Base-by-base conservation (phyloP, 2,329 filamentous ascomycete species). In the Pyricularia grisea region DNA sequence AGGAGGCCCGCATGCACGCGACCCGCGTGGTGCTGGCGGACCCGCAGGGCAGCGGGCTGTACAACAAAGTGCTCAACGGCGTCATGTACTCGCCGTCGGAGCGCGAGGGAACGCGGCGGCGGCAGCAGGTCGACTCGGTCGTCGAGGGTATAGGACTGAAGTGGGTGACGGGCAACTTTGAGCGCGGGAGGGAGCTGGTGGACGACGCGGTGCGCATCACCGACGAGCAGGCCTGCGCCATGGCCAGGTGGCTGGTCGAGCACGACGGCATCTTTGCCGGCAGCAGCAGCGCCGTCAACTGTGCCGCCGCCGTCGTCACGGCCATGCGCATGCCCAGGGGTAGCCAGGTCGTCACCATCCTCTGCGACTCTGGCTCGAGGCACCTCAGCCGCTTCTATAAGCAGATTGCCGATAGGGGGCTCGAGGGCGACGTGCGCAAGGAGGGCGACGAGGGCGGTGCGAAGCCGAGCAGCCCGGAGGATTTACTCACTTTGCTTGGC, bases 101-200 rank as follows among this genome's bases (percentile, higher is more conserved):
- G 80, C 87, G 86, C 72, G 95, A 99, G 82, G 95, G 95, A 4
- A 98, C 94, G 14, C 85, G 95, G 17, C 86, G 96, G 66, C 85
- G 95, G 70, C 89, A 92, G 74, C 96, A 99, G 79, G 93, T 99
- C 68, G 96, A 99, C 81, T 94, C 91, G 4, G 92, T 99, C 72
- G 93, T 99, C 31, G 96, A 99, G 80, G 95, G 95, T 1, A 92
- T 99, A 72, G 95, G 95, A 1, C 92, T 98, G 78, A 99, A 97
- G 77, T 89, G 95, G 2, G 85, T 97, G n/a, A 99, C 95, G 0
- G 87, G 88, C 68, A 99, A 98, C 78, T 95, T 99, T 72, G 92
- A 97, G 77, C 90, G 89, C 31, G 95, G 94, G 0, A 85, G 92
- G 72, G 90, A 94, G 75, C 80, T 97, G 69, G 87, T 99, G 68